Conservation (phyloP, 106 monocot species). For the Allium cepa region DNA sequence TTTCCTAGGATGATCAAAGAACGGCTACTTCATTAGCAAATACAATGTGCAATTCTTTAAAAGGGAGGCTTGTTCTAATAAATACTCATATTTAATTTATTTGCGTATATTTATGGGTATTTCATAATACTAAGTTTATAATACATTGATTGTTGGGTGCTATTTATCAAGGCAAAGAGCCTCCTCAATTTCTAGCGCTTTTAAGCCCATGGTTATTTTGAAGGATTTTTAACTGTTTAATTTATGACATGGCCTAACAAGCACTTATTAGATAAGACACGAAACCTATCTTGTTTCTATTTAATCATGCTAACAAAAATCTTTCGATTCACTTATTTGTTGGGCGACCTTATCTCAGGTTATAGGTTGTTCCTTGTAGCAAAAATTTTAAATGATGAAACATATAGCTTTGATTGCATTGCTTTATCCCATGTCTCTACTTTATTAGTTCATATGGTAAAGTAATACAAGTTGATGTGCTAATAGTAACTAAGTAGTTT, state of each 20-base stretch:
- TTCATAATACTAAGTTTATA: neutral
- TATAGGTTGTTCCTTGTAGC: slow-evolving; percentile 78
- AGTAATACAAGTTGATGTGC: slow-evolving; percentile 89
- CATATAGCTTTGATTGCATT: slow-evolving; percentile 67
- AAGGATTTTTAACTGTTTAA: slow-evolving; percentile 42
- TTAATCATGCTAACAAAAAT: no score
- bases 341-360: slow-evolving; percentile 86
- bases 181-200: slow-evolving; percentile 90
- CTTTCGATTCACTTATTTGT: neutral
- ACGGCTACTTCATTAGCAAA: slow-evolving; percentile 71
- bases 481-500: slow-evolving; percentile 19
- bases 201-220: slow-evolving; percentile 91
- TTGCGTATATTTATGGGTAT: neutral
- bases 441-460: slow-evolving; percentile 71
- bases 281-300: no score
- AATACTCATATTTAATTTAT: neutral
- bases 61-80: slow-evolving; percentile 85
- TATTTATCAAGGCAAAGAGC: slow-evolving; percentile 86
- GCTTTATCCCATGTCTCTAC: slow-evolving; percentile 77
- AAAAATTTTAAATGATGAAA: slow-evolving; percentile 62
- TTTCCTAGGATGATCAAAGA: slow-evolving; percentile 69
- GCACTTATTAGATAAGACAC: no score
- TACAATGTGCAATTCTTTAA: slow-evolving; percentile 84
- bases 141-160: slow-evolving; percentile 48
- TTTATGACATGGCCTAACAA: neutral